These are phyloP conservation scores for Crithidia fasciculata DNA, from an alignment of 208 protist genomes.

Conservation along the genomic window DNA sequence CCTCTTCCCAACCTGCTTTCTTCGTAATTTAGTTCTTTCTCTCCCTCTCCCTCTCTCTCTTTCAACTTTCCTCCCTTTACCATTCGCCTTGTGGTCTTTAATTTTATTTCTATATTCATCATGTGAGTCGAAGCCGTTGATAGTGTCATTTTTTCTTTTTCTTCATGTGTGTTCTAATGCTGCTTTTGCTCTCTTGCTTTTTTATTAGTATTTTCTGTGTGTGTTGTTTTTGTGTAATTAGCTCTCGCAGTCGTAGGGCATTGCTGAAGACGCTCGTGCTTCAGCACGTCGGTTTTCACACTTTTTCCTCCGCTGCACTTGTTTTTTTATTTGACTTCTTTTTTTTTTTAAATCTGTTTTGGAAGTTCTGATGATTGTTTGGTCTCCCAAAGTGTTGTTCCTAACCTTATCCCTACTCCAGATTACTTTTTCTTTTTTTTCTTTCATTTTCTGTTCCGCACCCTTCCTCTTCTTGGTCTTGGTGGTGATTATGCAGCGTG, in stretches of 20 bases:
- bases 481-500: too few species aligned
- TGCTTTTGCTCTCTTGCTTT: conserved; percentile 1
- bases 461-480: background rate
- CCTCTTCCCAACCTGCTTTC: background rate
- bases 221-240: too few species aligned
- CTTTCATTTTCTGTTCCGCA: background rate
- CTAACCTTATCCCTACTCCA: too few species aligned
- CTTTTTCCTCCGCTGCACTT: too few species aligned
- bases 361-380: too few species aligned
- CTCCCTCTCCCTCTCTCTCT: conserved; percentile 5
- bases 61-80: conserved; percentile 3
- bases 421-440: background rate
- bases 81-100: background rate
- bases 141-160: background rate
- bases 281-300: too few species aligned
- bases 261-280: too few species aligned
- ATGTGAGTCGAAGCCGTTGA: background rate
- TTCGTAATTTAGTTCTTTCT: background rate
- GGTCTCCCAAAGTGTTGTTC: too few species aligned
- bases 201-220: background rate
- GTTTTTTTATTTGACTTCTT: too few species aligned
- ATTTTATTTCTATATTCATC: background rate
- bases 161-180: background rate
- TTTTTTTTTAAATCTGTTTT: too few species aligned
- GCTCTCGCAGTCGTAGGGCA: too few species aligned